Conservation (phyloP, 2,329 filamentous ascomycete species). For the Pseudonectria buxi region DNA sequence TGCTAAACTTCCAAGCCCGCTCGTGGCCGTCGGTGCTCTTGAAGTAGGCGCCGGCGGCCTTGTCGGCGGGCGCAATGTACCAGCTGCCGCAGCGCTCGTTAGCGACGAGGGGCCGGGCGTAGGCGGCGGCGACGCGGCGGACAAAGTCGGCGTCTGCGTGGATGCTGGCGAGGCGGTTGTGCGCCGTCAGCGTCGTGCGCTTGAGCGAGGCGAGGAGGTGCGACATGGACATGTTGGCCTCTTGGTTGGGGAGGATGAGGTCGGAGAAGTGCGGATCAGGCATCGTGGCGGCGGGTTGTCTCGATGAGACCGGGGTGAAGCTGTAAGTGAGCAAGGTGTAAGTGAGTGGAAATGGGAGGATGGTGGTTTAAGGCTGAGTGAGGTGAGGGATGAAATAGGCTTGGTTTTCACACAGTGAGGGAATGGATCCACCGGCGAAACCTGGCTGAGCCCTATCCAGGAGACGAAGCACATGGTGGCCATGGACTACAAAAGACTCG, state of each 20-base stretch:
- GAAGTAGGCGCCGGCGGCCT: conserved; percentile 79
- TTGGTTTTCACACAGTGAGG: too few relatives aligned
- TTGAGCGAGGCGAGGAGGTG: conserved; percentile 66
- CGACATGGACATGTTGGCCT: conserved; percentile 64
- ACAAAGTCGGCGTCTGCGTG: conserved; percentile 71
- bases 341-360: neutral
- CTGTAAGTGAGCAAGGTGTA: neutral
- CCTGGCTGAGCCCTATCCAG: too few relatives aligned
- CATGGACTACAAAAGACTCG: too few relatives aligned
- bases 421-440: too few relatives aligned
- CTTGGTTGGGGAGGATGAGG: conserved; percentile 45
- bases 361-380: neutral
- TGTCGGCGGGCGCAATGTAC: conserved; percentile 67
- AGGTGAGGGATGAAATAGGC: neutral
- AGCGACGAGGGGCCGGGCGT: conserved; percentile 65
- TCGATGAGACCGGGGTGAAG: neutral
- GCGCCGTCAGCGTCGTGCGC: conserved; percentile 67
- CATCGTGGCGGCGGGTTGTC: conserved; percentile 10
- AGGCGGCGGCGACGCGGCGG: conserved; percentile 47
- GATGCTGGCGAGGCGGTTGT: conserved; percentile 79
- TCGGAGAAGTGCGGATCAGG: conserved; percentile 29
- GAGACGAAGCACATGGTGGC: too few relatives aligned
- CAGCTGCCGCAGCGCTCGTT: conserved; percentile 96
- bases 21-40: conserved; percentile 96
- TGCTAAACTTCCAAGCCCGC: conserved; percentile 85